Percentiles rank a stretch among this genome's conserved stretches.
These are phyloP conservation scores for Eucalyptus tenuipes DNA, from an alignment of 345 rosid species.

Conservation along the genomic window DNA sequence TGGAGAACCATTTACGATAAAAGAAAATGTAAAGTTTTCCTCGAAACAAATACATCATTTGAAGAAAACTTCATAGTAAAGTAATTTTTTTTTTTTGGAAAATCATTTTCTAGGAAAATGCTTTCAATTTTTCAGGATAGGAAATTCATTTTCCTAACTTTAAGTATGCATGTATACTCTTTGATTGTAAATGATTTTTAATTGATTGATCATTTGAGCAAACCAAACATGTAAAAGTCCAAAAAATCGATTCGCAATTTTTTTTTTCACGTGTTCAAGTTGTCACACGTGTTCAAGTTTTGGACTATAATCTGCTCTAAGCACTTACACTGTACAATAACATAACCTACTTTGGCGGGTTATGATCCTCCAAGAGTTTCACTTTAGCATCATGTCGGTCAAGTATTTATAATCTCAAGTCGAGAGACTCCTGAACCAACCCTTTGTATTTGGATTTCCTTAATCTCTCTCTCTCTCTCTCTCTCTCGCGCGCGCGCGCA, in stretches of 20 bases:
- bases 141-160: not conserved
- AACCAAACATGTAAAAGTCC: not conserved
- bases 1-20: too few species aligned
- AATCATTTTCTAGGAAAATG: too few species aligned
- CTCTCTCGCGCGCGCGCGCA: too few species aligned
- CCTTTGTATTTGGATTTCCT: not conserved
- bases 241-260: rapidly evolving
- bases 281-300: not conserved
- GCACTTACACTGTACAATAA: not conserved
- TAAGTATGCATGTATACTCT: too few species aligned
- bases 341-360: not conserved
- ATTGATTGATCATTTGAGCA: not conserved
- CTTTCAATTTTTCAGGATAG: not conserved
- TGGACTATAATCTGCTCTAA: not conserved
- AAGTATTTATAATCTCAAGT: not conserved
- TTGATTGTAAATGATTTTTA: not conserved
- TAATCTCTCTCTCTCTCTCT: not conserved
- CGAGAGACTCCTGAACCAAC: not conserved
- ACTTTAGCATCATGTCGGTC: not conserved
- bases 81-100: too few species aligned
- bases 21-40: too few species aligned
- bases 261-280: too few species aligned
- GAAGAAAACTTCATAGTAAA: not conserved
- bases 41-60: too few species aligned
- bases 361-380: not conserved